These are phyloP conservation scores for Citrus reticulata DNA, from an alignment of 345 rosid species.

Conservation along the genomic window DNA sequence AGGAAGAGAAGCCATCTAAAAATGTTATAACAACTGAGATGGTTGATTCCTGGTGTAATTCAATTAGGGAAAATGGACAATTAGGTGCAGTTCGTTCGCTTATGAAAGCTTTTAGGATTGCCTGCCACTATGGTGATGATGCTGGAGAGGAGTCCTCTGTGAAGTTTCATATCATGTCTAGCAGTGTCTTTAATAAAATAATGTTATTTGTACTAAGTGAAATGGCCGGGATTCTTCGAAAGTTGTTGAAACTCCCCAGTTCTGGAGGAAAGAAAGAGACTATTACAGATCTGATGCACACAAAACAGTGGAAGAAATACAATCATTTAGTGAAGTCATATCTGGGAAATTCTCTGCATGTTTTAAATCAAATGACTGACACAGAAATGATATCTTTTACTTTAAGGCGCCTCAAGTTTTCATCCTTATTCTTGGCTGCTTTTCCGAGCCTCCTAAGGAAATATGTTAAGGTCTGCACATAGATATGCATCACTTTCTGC, in stretches of 20 bases:
- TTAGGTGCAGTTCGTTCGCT: slow-evolving; percentile 70
- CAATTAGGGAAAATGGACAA: slow-evolving; percentile 52
- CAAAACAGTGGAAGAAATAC: slow-evolving; percentile 82
- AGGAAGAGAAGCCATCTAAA: slow-evolving; percentile 42
- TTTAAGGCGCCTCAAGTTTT: slow-evolving; percentile 69
- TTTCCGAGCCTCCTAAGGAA: slow-evolving; percentile 84
- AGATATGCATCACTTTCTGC: background rate
- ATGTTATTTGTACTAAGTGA: slow-evolving; percentile 74
- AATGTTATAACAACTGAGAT: slow-evolving; percentile 57
- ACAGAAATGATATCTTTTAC: slow-evolving; percentile 82
- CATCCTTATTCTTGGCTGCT: slow-evolving; percentile 67
- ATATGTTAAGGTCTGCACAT: slow-evolving; percentile 63
- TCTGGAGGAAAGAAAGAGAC: slow-evolving; percentile 87
- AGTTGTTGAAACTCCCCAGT: slow-evolving; percentile 60
- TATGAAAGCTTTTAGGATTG: slow-evolving; percentile 84
- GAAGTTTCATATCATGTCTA: slow-evolving; percentile 68
- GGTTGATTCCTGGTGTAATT: slow-evolving; percentile 78
- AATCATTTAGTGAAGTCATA: slow-evolving; percentile 88
- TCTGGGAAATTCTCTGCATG: slow-evolving; percentile 86
- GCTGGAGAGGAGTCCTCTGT: slow-evolving; percentile 51
- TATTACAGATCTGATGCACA: slow-evolving; percentile 44
- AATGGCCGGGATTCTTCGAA: slow-evolving; percentile 85
- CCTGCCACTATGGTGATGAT: slow-evolving; percentile 97
- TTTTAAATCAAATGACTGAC: slow-evolving; percentile 96
- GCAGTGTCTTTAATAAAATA: slow-evolving; percentile 78